Evolutionary conservation across 768 basidiomycete species (phyloP).

Genomic region (Kwoniella bestiolae): DNA sequence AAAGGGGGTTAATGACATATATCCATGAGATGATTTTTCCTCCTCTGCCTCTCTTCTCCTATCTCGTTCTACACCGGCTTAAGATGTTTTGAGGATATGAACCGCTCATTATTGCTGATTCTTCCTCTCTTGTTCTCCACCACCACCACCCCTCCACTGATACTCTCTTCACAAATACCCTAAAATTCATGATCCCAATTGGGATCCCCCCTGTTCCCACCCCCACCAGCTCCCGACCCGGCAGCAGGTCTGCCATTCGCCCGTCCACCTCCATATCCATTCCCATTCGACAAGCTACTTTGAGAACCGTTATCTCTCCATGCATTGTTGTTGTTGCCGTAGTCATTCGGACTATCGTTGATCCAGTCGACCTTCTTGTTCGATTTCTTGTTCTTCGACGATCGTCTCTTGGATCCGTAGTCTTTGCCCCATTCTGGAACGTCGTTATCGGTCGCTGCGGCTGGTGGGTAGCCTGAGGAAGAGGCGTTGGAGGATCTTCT

Average conservation of each 20-base stretch:
- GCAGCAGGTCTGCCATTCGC: neutral
- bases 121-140: neutral
- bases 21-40: no score
- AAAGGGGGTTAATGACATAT: no score
- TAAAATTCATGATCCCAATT: slow-evolving; percentile 39
- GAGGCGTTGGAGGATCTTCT: slow-evolving; percentile 23
- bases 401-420: slow-evolving; percentile 48
- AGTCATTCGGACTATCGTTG: slow-evolving; percentile 14
- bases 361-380: slow-evolving; percentile 19
- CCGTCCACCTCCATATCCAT: slow-evolving; percentile 6
- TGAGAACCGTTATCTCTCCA: slow-evolving; percentile 15
- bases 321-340: slow-evolving; percentile 13
- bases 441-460: slow-evolving; percentile 42
- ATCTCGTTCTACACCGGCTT: no score
- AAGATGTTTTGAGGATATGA: no score
- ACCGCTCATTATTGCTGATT: neutral
- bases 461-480: slow-evolving; percentile 31
- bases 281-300: neutral
- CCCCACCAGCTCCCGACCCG: neutral
- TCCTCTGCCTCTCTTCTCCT: no score
- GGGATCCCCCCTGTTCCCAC: slow-evolving; percentile 20
- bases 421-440: slow-evolving; percentile 58
- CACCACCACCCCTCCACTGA: no score
- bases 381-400: slow-evolving; percentile 28
- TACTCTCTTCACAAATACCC: no score